Evolutionary conservation across 345 rosid genomes (phyloP).

Genomic region (Aquilaria malaccensis): DNA sequence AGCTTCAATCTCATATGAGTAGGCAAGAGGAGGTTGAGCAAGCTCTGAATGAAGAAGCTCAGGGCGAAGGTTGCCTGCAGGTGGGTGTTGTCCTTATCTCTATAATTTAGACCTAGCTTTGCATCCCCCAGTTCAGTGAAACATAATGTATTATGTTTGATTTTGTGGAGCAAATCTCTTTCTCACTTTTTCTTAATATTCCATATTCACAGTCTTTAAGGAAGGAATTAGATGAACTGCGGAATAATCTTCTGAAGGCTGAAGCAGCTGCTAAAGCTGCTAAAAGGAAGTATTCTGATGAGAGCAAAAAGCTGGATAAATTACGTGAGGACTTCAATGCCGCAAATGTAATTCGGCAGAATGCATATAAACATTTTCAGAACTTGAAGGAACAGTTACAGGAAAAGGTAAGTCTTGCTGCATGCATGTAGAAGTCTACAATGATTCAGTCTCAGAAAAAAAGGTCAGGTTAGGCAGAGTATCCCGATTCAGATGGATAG

Average conservation of each 20-base stretch:
- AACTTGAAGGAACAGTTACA: slow-evolving; percentile 44
- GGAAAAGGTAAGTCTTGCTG: slow-evolving; percentile 44
- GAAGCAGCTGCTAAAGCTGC: slow-evolving; percentile 55
- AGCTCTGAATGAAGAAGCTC: slow-evolving; percentile 52
- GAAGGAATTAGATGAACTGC: slow-evolving; percentile 62
- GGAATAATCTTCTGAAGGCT: slow-evolving; percentile 43
- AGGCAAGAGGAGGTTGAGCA: slow-evolving; percentile 51
- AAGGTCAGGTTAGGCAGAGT: too few relatives aligned
- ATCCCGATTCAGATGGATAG: too few relatives aligned
- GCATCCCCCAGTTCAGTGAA: slow-evolving; percentile 3
- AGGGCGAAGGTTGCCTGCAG: slow-evolving; percentile 66
- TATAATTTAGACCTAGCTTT: not conserved
- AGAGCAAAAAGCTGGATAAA: slow-evolving; percentile 33
- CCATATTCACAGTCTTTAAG: slow-evolving; percentile 40
- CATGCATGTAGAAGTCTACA: not conserved
- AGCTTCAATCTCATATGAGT: slow-evolving; percentile 46
- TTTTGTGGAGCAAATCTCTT: not conserved
- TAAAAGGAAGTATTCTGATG: slow-evolving; percentile 37
- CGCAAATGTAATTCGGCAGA: slow-evolving; percentile 67
- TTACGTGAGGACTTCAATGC: slow-evolving; percentile 38
- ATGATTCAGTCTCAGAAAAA: too few relatives aligned
- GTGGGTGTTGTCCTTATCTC: slow-evolving; percentile 21
- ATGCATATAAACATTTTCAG: slow-evolving; percentile 51
- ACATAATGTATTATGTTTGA: not conserved
- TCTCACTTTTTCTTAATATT: slow-evolving; percentile 4